Conservation (phyloP, 495 filamentous ascomycete genomes). For the Lichina pygmaea region DNA sequence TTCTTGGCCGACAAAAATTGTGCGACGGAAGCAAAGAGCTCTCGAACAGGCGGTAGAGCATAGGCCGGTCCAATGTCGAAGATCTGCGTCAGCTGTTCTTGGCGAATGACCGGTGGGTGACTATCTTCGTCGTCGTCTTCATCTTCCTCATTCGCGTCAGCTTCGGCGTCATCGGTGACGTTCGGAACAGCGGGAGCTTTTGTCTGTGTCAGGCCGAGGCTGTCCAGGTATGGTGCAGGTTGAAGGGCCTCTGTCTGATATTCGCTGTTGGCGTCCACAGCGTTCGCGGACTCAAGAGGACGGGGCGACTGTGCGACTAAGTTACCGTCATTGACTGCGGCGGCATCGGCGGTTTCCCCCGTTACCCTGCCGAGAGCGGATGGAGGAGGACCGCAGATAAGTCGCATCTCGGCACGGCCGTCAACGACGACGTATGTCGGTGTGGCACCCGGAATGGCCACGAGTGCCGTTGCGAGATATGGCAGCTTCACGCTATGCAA, state of each 20-base stretch:
- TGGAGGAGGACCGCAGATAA: background rate
- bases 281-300: no score
- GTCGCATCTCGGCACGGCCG: background rate
- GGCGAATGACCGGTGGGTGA: conserved; percentile 22
- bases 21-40: conserved; percentile 53
- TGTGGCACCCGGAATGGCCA: conserved; percentile 14
- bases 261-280: background rate
- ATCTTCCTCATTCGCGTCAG: background rate
- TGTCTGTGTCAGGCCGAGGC: background rate
- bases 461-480: conserved; percentile 23
- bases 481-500: conserved; percentile 19
- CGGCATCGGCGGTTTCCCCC: background rate
- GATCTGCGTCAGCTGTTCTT: conserved; percentile 39
- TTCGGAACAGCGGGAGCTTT: conserved; percentile 3
- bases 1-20: conserved; percentile 15
- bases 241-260: background rate
- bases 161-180: conserved; percentile 9
- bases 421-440: conserved; percentile 2
- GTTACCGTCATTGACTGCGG: background rate
- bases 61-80: conserved; percentile 51
- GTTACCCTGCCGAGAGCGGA: background rate
- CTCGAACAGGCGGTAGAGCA: conserved; percentile 48
- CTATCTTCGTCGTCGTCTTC: conserved; percentile 12
- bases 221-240: no score
- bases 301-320: no score